Conservation (phyloP, 768 basidiomycete genomes). For the Termitomyces sp. region DNA sequence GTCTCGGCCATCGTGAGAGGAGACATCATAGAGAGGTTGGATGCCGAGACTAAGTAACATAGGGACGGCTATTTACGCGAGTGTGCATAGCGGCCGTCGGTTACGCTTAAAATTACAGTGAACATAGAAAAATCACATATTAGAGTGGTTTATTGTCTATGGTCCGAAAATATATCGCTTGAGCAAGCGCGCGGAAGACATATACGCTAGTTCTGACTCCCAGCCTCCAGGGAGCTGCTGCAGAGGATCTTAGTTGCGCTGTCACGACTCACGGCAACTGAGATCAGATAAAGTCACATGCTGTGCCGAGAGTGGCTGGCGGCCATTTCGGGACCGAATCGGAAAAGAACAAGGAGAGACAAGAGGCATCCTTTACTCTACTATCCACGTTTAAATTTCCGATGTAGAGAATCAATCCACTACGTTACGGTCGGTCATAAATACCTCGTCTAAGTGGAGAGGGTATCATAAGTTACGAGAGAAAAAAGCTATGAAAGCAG, state of each 20-base stretch:
- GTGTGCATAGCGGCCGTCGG: background rate
- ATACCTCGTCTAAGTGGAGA: constrained; percentile 16
- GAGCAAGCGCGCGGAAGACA: background rate
- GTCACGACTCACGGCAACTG: no score
- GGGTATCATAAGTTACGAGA: constrained; percentile 21
- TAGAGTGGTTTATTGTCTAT: no score
- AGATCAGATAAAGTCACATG: no score
- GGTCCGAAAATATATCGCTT: no score
- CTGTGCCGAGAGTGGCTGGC: background rate
- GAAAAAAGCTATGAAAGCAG: constrained; percentile 12
- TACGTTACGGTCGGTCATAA: constrained; percentile 9
- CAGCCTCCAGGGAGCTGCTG: no score
- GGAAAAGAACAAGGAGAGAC: no score
- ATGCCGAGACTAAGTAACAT: no score
- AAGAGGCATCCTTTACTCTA: no score
- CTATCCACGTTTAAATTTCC: constrained; percentile 4
- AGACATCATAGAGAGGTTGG: background rate
- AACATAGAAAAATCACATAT: background rate
- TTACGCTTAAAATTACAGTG: background rate
- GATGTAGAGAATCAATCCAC: constrained; percentile 13
- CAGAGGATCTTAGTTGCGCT: no score
- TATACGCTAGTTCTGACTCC: no score
- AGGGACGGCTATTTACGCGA: background rate
- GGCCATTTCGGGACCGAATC: background rate
- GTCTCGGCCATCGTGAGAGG: background rate